These are phyloP conservation scores for Metarhizium robertsii DNA, from an alignment of 2,329 filamentous ascomycete species.

Conservation along the genomic window DNA sequence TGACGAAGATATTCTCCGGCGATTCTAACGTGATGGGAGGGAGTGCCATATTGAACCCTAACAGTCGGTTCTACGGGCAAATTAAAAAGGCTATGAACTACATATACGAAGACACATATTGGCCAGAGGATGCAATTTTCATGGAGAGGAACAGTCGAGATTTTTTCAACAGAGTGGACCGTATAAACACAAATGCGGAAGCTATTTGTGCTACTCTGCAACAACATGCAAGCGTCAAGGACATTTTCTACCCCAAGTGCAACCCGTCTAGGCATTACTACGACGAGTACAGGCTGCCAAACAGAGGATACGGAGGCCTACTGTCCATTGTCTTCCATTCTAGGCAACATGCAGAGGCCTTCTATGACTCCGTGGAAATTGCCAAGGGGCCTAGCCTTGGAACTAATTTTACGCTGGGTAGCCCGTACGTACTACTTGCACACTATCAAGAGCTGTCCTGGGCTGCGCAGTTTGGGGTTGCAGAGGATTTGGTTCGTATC, in stretches of 20 bases:
- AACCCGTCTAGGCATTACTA: constrained; percentile 63
- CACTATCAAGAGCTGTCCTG: constrained; percentile 92
- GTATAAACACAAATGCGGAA: constrained; percentile 81
- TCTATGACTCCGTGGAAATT: constrained; percentile 79
- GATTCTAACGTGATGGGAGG: constrained; percentile 99
- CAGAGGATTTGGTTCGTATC: constrained; percentile 70
- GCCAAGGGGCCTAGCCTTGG: constrained; percentile 91
- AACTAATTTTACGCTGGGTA: constrained; percentile 91
- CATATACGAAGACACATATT: constrained; percentile 82
- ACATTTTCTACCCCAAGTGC: constrained; percentile 80
- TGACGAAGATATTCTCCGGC: constrained; percentile 96
- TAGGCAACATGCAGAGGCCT: constrained; percentile 61
- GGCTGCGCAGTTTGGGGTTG: constrained; percentile 74
- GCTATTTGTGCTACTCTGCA: constrained; percentile 65
- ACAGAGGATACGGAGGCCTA: constrained; percentile 81
- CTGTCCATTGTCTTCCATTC: constrained; percentile 74
- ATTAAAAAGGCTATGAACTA: constrained; percentile 57
- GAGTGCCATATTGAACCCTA: constrained; percentile 54
- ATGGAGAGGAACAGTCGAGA: constrained; percentile 94
- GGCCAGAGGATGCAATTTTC: constrained; percentile 89
- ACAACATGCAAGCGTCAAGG: constrained; percentile 55
- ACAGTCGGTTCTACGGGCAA: constrained; percentile 56
- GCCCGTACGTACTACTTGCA: constrained; percentile 82
- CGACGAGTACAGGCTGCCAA: constrained; percentile 63
- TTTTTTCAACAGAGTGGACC: constrained; percentile 71